Conservation (phyloP, 2,329 filamentous ascomycete species). For the Penicillium sp. region DNA sequence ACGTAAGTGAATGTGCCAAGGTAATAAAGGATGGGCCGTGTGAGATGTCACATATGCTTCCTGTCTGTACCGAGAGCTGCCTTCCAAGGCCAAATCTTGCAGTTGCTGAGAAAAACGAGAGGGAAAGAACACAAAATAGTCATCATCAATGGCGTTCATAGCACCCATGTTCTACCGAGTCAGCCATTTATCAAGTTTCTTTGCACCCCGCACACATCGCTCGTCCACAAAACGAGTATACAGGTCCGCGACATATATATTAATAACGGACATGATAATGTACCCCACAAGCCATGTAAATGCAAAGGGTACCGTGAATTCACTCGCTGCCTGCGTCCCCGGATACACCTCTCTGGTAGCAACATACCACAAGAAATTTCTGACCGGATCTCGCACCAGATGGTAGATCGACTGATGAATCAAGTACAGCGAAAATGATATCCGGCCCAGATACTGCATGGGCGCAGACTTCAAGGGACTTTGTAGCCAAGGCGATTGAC, state of each 20-base stretch:
- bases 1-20: no score
- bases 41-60: no score
- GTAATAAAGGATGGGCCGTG: no score
- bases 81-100: no score
- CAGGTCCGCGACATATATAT: constrained; percentile 1
- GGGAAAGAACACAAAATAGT: background rate
- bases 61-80: no score
- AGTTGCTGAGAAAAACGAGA: no score
- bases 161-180: background rate
- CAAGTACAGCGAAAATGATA: constrained; percentile 33
- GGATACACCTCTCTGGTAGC: constrained; percentile 5
- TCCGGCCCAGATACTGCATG: constrained; percentile 29
- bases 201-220: constrained; percentile 8
- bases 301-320: constrained; percentile 6
- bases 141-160: background rate
- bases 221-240: constrained; percentile 7
- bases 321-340: constrained; percentile 3
- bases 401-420: constrained; percentile 24
- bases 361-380: constrained; percentile 15
- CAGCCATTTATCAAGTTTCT: constrained; percentile 9
- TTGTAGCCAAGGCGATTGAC: constrained; percentile 19
- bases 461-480: constrained; percentile 15
- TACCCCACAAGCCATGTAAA: constrained; percentile 7
- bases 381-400: constrained; percentile 14
- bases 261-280: constrained; percentile 1